Evolutionary conservation across 2,329 filamentous ascomycete genomes (phyloP), one percentile per base, ranked within the genome.

Genomic region (Alternaria triticina): DNA sequence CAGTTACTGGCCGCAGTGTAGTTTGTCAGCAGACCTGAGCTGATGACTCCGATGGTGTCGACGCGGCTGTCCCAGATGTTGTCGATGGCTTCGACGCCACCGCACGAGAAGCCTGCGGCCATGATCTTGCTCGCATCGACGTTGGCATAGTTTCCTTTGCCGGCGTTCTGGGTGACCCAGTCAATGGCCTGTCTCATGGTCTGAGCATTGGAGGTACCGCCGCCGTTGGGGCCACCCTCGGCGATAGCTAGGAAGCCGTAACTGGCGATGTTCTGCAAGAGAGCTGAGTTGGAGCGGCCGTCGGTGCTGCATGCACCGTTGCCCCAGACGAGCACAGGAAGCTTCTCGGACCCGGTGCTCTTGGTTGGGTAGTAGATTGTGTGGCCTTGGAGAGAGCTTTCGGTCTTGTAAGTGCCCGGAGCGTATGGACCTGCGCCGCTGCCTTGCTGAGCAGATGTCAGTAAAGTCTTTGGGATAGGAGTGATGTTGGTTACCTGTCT

Each of bases 241-340:
- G 72, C 52, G 22, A 74, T 72, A 23, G 57, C 70, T 1, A 74
- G 33, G 54, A 67, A 67, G 11, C 72, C 72, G 47, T 72, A 65
- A 13, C 47, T 43, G 9, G 57, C 57, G 3, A 59, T 54, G 20
- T 59, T 12, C 15, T 64, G 56, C 13, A 74, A 64, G 28, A 74
- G 57, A 12, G 65, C 55, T 5, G 27, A 47, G 46, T 67, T 61
- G 6, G 54, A 51, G 11, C 59, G 62, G 8, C 65, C 72, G 13
- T 74, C 64, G 25, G 64, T 60, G 25, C 57, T 60, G 62, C 71
- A 74, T 40, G 60, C 71, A 20, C 72, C 71, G 57, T 74, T 74
- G 27, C 70, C 70, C 72, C 72, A 74, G 25, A 70, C 57, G 6
- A 74, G 44, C 2, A 74, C 70, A 20, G 71, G 72, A 15, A 72